phyloP scores from a whole-genome alignment of 2,329 filamentous ascomycete species.

The Sclerotinia nivalis region DNA sequence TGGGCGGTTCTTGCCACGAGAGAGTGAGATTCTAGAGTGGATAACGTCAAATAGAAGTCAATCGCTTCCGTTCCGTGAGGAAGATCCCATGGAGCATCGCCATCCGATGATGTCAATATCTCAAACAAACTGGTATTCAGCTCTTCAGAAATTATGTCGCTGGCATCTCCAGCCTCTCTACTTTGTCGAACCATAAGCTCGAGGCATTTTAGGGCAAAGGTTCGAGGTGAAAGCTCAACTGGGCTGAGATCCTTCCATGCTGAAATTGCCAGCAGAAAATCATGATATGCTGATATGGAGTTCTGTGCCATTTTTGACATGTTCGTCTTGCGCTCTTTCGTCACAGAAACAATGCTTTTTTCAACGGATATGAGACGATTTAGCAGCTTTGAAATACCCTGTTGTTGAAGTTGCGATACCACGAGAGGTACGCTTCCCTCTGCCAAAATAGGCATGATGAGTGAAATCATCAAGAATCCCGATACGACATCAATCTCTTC shows the following conservation, averaged over 20 bases:
- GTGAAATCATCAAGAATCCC: slow-evolving; percentile 63
- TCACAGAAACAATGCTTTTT: slow-evolving; percentile 60
- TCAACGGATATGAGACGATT: slow-evolving; percentile 53
- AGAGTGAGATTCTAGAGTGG: slow-evolving; percentile 57
- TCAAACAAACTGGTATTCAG: slow-evolving; percentile 52
- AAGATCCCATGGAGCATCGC: slow-evolving; percentile 35
- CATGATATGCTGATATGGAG: slow-evolving; percentile 56
- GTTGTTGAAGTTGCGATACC: slow-evolving; percentile 56
- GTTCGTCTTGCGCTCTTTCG: slow-evolving; percentile 65
- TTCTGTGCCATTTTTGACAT: slow-evolving; percentile 65
- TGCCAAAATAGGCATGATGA: slow-evolving; percentile 62
- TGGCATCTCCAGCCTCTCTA: slow-evolving; percentile 49
- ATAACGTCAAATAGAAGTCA: slow-evolving; percentile 48
- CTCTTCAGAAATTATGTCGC: slow-evolving; percentile 51
- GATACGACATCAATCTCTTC: slow-evolving; percentile 61
- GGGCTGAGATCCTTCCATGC: slow-evolving; percentile 61
- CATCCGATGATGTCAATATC: slow-evolving; percentile 42
- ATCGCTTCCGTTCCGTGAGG: slow-evolving; percentile 34
- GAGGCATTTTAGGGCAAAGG: slow-evolving; percentile 63
- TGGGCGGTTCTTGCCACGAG: slow-evolving; percentile 50
- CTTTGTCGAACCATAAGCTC: slow-evolving; percentile 57
- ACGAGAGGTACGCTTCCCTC: slow-evolving; percentile 62
- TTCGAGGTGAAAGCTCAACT: slow-evolving; percentile 58
- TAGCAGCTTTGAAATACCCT: slow-evolving; percentile 58
- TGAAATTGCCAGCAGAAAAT: slow-evolving; percentile 51